Base-by-base conservation (phyloP, 208 protist species). In the Paratrypanosoma confusum region DNA sequence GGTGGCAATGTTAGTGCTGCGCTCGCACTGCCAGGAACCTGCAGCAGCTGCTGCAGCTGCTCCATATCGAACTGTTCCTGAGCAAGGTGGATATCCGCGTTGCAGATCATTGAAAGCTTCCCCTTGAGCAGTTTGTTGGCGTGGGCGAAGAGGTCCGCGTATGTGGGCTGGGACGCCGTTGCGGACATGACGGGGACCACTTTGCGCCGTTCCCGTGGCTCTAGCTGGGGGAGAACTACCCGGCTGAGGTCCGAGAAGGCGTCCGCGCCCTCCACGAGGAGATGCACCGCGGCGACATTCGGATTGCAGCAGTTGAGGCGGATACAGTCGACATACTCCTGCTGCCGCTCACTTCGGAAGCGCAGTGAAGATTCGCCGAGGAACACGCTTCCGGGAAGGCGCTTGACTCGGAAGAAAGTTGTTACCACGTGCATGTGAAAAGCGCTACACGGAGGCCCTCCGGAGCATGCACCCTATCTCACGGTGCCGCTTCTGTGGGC, bases 51-150 rank as follows among this genome's bases (percentile, higher is more conserved):
- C 22, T 54, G 36, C 1, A 76, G 49, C 1, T 53, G 50, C 0
- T 23, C 1, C 2, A 83, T 55, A 31, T 34, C 37, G 20, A 80
- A 78, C 29, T 65, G 31, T 3, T 4, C 3, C 0, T 44, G 47
- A 5, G 72, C 71, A 7, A 89, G 50, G 52, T 82, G 78, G 13
- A 93, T 66, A 46, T 93, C 79, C 0, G 79, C 76, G 57, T 93
- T 93, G 55, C 77, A 87, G 33, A 93, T 55, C 83, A 93, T 89
- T 5, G 54, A 50, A 8, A 87, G 62, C 22, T 51, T 33, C 11
- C 62, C 59, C 0, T 39, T 27, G 3, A 86, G 58, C 13, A 83
- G 34, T 37, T 70, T 55, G 46, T 81, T 87, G 0, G 79, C 83
- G 39, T 81, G 42, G 2, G 43, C 14, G 42, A 93, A 93, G 6